A percentile compares a stretch with the other conserved stretches of the same genome.
phyloP scores from a whole-genome alignment of 805 yeast genomes.

The Teunomyces gatunensis region DNA sequence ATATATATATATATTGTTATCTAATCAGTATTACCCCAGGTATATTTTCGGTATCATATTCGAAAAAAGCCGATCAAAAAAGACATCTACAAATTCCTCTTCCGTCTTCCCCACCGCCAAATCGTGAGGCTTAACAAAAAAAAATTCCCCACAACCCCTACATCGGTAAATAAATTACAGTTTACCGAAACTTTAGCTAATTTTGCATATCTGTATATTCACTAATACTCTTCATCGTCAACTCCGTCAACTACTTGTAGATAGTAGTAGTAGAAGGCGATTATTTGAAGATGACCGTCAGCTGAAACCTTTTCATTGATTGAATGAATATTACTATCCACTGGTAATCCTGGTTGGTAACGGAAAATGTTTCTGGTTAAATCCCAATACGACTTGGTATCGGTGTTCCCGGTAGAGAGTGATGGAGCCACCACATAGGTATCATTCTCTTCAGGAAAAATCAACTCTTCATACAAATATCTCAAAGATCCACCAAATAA shows the following conservation, averaged over 20 bases:
- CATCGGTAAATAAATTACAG: not conserved
- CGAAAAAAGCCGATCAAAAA: constrained; percentile 2
- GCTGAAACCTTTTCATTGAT: constrained; percentile 31
- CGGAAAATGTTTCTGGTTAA: constrained; percentile 38
- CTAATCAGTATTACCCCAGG: not conserved
- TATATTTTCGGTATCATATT: not conserved
- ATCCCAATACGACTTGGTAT: constrained; percentile 42
- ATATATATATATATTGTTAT: not conserved
- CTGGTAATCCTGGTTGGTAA: constrained; percentile 26
- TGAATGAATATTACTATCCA: constrained; percentile 29
- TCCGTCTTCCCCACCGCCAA: too few relatives aligned
- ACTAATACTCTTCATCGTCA: constrained; percentile 12
- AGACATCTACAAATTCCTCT: too few relatives aligned
- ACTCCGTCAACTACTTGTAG: constrained; percentile 25
- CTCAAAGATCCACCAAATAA: constrained; percentile 36
- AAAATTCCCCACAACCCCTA: too few relatives aligned
- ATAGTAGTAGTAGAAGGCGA: constrained; percentile 41
- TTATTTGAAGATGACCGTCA: constrained; percentile 31
- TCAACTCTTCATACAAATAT: constrained; percentile 36
- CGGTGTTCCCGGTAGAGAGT: constrained; percentile 39
- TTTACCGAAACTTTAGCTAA: not conserved
- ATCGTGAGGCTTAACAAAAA: too few relatives aligned
- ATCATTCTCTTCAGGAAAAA: constrained; percentile 21
- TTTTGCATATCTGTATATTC: not conserved
- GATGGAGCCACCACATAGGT: constrained; percentile 33